Base-by-base conservation (phyloP, 106 monocot genomes). In the Apostasia ramifera region DNA sequence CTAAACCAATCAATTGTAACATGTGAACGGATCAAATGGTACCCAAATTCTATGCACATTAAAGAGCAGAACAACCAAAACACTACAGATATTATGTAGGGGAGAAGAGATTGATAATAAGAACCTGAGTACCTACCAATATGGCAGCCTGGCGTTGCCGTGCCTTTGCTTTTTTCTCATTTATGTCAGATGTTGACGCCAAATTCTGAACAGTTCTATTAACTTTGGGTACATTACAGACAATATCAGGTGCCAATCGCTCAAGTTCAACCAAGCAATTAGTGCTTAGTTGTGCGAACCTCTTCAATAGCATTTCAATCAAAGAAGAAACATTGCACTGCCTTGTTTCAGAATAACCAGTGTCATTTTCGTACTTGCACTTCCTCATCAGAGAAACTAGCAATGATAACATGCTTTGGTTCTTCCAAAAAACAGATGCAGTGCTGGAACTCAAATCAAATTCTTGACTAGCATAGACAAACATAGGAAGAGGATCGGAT, bases 71-170 rank as follows among this genome's bases (percentile, higher is more conserved):
- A 26, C 26, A 26, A 26, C 26, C 53, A 11, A 46, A 14, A 59
- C 37, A 57, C 44, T 47, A 43, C 53, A 48, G 13, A 45, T 10
- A 4, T 40, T 11, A 12, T 11, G 15, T 6, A 10, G 4, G 52
- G 52, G 3, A 67, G 11, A 9, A 10, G 48, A 14, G 48, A 66
- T 11, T 62, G 4, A 44, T 62, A 44, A 44, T 2, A 47, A 42
- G 66, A 6, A 58, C n/a, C 65, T 49, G 5, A 44, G 37, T 26
- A 44, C 50, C 63, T 81, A 98, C 97, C 97, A 98, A 71, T 45
- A 98, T 82, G 37, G 89, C 97, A 73, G 90, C 92, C 74, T 98
- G 97, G 47, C 73, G 92, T 70, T 83, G 71, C 57, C 92, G 84
- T 4, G 85, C 85, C 74, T 90, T 98, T 66, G 77, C 80, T 67